Percentiles rank a stretch among this genome's conserved stretches.
These are phyloP conservation scores for Ganoderma resinaceum DNA, from an alignment of 1,284 basidiomycete species.

Conservation along the genomic window DNA sequence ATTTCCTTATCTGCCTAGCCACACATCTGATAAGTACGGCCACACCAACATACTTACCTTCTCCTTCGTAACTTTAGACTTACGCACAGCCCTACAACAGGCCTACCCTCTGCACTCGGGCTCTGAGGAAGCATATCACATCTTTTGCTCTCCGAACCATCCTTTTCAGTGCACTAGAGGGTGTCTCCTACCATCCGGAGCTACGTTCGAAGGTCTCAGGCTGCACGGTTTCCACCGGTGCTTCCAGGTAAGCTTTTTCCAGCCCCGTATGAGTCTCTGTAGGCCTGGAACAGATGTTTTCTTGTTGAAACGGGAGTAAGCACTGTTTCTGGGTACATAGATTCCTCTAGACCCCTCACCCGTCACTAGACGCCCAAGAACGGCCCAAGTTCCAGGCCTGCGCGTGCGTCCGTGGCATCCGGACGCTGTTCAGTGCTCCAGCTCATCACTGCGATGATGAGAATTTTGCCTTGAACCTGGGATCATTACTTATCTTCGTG, in stretches of 20 bases:
- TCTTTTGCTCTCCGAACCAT: not conserved
- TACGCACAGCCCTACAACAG: too few relatives aligned
- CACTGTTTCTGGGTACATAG: not conserved
- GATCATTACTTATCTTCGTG: not conserved
- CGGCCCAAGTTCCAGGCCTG: not conserved
- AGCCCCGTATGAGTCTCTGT: not conserved
- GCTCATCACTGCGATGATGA: not conserved
- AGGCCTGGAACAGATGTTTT: not conserved
- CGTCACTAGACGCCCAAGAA: not conserved
- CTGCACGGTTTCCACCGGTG: not conserved
- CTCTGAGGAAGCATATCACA: too few relatives aligned
- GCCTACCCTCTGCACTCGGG: too few relatives aligned
- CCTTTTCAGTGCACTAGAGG: not conserved
- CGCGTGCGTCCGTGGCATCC: not conserved
- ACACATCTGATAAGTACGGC: not conserved
- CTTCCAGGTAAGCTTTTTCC: not conserved
- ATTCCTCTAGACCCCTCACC: not conserved
- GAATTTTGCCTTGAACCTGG: not conserved
- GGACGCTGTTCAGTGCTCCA: not conserved
- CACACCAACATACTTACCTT: not conserved
- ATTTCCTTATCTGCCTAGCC: constrained; percentile 7
- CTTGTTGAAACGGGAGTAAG: not conserved
- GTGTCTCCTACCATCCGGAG: not conserved
- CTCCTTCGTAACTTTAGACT: too few relatives aligned
- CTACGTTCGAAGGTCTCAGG: not conserved